These are phyloP conservation scores for Kodamaea kakaduensis DNA, from an alignment of 805 yeast species.

Conservation along the genomic window DNA sequence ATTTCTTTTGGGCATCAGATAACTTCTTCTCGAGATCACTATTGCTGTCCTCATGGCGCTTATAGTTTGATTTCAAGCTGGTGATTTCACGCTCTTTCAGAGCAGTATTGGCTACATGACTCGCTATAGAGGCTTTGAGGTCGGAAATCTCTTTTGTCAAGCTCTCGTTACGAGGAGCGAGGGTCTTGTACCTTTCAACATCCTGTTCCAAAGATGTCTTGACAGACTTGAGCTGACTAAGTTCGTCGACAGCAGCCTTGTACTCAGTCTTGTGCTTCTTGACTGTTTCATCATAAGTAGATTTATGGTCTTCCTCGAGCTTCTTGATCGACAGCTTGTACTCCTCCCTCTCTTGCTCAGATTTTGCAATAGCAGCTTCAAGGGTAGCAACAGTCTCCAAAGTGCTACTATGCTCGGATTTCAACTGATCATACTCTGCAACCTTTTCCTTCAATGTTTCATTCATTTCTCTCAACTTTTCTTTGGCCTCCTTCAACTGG, in stretches of 20 bases:
- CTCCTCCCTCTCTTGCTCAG: conserved; percentile 10
- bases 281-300: conserved; percentile 9
- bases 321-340: too few species aligned
- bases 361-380: conserved; percentile 8
- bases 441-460: conserved; percentile 9
- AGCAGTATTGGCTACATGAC: conserved; percentile 8
- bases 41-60: conserved; percentile 13
- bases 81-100: conserved; percentile 15
- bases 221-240: conserved; percentile 9
- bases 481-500: conserved; percentile 29
- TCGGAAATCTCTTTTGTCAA: conserved; percentile 13
- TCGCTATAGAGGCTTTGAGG: conserved; percentile 13
- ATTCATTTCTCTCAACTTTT: conserved; percentile 16
- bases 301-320: too few species aligned
- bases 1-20: conserved; percentile 14
- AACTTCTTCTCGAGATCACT: conserved; percentile 14
- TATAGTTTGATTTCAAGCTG: conserved; percentile 11
- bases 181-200: conserved; percentile 9
- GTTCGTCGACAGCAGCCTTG: conserved; percentile 7
- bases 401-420: conserved; percentile 9
- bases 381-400: conserved; percentile 5
- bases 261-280: conserved; percentile 10
- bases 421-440: conserved; percentile 9
- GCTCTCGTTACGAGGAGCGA: conserved; percentile 10
- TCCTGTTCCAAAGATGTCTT: conserved; percentile 11